A percentile compares a stretch with the other conserved stretches of the same genome.
These are phyloP conservation scores for Colletotrichum endophyticum DNA, from an alignment of 2,329 filamentous ascomycete genomes.

Conservation along the genomic window DNA sequence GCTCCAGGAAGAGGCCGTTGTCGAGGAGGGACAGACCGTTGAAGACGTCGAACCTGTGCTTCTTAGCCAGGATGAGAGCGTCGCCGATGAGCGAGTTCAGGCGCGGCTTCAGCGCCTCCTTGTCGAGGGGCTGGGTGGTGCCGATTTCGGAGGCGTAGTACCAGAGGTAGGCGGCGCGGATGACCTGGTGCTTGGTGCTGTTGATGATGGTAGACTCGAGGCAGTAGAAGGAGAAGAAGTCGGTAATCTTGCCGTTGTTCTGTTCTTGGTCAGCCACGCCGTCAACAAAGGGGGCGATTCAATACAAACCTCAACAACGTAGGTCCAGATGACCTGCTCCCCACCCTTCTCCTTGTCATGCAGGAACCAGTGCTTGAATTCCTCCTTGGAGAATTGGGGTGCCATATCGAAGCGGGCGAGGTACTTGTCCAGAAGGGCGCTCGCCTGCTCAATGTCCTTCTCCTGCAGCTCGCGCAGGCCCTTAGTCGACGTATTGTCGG, in stretches of 20 bases:
- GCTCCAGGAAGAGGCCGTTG: constrained; percentile 89
- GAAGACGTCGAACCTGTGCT: constrained; percentile 88
- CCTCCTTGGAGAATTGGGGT: constrained; percentile 79
- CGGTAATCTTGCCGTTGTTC: constrained; percentile 78
- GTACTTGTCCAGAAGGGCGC: constrained; percentile 77
- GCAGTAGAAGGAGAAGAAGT: constrained; percentile 97
- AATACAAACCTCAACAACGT: constrained; percentile 76
- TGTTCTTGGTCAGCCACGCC: constrained; percentile 28
- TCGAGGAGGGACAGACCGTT: constrained; percentile 94
- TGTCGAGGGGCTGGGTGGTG: constrained; percentile 62
- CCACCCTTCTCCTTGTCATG: constrained; percentile 66
- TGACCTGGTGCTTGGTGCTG: constrained; percentile 75
- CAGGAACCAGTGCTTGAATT: constrained; percentile 88
- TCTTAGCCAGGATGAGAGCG: constrained; percentile 86
- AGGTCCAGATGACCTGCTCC: constrained; percentile 91
- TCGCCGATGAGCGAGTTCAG: constrained; percentile 84
- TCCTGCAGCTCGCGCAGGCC: constrained; percentile 82
- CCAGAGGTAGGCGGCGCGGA: constrained; percentile 93
- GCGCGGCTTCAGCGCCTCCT: constrained; percentile 72
- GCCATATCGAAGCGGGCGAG: constrained; percentile 82
- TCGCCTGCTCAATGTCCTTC: constrained; percentile 79
- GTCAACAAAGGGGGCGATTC: background rate
- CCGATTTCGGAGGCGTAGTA: constrained; percentile 92
- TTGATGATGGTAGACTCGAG: constrained; percentile 93
- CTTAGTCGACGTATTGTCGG: constrained; percentile 72